phyloP scores from a whole-genome alignment of 495 filamentous ascomycete genomes.

The Elaphomyces granulatus region DNA sequence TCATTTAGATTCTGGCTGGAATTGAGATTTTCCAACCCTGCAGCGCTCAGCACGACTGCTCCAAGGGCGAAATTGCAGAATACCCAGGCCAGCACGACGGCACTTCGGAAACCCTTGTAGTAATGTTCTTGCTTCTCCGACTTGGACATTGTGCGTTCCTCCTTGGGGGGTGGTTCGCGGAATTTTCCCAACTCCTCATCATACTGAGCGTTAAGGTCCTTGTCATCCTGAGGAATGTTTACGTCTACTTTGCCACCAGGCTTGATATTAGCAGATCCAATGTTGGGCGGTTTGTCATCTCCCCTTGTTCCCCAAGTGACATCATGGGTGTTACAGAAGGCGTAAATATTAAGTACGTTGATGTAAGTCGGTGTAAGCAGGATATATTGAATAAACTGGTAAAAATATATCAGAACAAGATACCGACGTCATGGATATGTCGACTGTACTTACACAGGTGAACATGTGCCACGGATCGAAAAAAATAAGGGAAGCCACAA shows the following conservation, averaged over 20 bases:
- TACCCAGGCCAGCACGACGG: constrained; percentile 91
- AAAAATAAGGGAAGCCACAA: constrained; percentile 84
- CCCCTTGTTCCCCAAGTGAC: constrained; percentile 97
- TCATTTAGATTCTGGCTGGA: constrained; percentile 25
- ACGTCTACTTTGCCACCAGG: constrained; percentile 89
- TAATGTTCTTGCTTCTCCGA: constrained; percentile 90
- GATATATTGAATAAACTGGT: constrained; percentile 82
- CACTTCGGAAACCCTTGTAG: constrained; percentile 87
- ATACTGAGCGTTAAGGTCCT: constrained; percentile 85
- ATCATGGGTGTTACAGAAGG: constrained; percentile 96
- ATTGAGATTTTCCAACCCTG: constrained; percentile 56
- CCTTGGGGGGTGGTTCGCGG: constrained; percentile 50
- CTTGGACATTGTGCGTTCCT: constrained; percentile 43
- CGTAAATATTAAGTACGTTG: constrained; percentile 94
- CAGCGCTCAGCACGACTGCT: constrained; percentile 76
- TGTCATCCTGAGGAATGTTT: constrained; percentile 74
- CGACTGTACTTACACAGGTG: constrained; percentile 46
- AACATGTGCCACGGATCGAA: constrained; percentile 99
- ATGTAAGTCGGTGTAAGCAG: constrained; percentile 90
- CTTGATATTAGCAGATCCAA: constrained; percentile 69
- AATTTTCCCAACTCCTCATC: constrained; percentile 74
- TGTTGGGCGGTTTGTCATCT: constrained; percentile 75
- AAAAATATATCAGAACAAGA: constrained; percentile 6
- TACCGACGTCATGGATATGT: not conserved
- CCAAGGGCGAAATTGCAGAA: constrained; percentile 85